Base-by-base conservation (phyloP, 768 basidiomycete genomes). In the Suillus cothurnatus region DNA sequence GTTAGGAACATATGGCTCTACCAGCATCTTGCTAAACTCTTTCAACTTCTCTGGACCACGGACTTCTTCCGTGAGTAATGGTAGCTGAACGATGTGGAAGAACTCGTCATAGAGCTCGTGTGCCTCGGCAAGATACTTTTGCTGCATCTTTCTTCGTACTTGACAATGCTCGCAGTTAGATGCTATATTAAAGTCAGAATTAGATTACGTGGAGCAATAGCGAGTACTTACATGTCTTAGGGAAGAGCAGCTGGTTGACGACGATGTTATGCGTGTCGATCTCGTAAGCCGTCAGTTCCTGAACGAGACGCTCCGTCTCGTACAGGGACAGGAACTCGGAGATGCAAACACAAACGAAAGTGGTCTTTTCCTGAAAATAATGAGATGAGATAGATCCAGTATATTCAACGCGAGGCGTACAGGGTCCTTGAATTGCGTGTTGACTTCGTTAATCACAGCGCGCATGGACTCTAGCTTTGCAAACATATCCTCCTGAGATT, bases 231-330 rank as follows among this genome's bases (percentile, higher is more conserved):
- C 95, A 86, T 73, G 88, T 82, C 82, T 92, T 94, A 19, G 97
- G 97, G 84, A 94, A 99, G 41, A 99, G 80, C 6, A 99, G 81
- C 78, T 99, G 97, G 74, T 99, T 99, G 63, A 99, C 95, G 63
- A 99, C 94, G 72, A 99, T 99, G 76, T 97, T 96, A 78, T 99
- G 97, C 58, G 95, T 97, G 77, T 99, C 96, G 74, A 98, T 98
- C 75, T 95, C 94, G 74, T 94, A 94, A 53, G 88, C 82, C n/a
- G 92, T 94, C 53, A 97, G 81, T 76, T 98, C 96, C 78, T 99
- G 97, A 36, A 99, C 94, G 31, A 99, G 85, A 34, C 97, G 92
- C 78, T 99, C 97, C 32, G 97, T 99, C 82, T 99, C 97, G 77
- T 99, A 99, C 32, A 99, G 81, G 17, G 95, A 97, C 70, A 99